Conservation (phyloP, 345 rosid genomes). For the Triadica sebifera region DNA sequence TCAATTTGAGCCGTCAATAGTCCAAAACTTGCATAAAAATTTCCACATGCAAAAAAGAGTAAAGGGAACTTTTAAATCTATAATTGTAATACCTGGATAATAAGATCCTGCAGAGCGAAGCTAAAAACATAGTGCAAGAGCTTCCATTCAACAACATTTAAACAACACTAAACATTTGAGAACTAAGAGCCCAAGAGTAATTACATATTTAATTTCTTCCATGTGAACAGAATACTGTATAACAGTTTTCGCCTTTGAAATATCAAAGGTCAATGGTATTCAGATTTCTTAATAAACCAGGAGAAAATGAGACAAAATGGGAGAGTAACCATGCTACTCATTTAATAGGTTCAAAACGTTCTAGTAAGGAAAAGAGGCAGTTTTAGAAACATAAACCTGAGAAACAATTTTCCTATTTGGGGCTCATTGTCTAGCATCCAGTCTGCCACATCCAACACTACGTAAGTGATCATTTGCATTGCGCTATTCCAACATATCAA, state of each 20-base stretch:
- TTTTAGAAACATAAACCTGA: conserved; percentile 46
- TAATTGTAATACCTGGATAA: too few relatives aligned
- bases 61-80: too few relatives aligned
- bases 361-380: background rate
- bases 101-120: too few relatives aligned
- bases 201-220: background rate
- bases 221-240: background rate
- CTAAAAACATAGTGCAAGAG: too few relatives aligned
- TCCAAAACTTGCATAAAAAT: too few relatives aligned
- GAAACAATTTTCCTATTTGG: conserved; percentile 86
- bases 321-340: background rate
- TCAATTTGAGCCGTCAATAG: too few relatives aligned
- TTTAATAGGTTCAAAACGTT: background rate
- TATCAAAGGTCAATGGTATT: background rate
- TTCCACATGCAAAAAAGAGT: too few relatives aligned
- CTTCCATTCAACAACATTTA: too few relatives aligned
- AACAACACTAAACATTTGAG: background rate
- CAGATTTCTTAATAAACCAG: background rate
- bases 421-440: conserved; percentile 98
- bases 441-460: conserved; percentile 98
- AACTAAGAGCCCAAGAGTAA: background rate
- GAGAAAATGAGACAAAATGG: background rate
- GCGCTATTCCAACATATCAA: conserved; percentile 96
- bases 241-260: background rate
- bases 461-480: conserved; percentile 93